Evolutionary conservation across 345 rosid genomes (phyloP).

Genomic region (Eutrema yunnanense): DNA sequence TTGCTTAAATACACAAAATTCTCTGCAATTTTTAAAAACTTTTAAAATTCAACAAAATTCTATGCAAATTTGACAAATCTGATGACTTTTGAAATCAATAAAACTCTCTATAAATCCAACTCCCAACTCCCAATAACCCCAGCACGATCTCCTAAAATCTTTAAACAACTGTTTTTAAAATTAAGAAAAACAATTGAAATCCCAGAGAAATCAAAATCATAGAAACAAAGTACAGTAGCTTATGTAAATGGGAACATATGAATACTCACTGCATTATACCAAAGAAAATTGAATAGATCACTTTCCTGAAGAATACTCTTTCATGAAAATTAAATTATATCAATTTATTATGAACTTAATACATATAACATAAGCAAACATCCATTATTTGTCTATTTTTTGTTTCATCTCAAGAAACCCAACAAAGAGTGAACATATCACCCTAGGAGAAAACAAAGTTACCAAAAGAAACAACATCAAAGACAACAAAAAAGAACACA

Average conservation of each 20-base stretch:
- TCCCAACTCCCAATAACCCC: too few relatives aligned
- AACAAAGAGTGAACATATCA: slow-evolving; percentile 19
- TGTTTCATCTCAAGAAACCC: slow-evolving; percentile 19
- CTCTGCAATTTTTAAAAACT: too few relatives aligned
- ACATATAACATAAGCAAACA: neutral
- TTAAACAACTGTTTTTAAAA: neutral
- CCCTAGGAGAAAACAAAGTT: neutral
- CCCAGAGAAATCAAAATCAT: neutral
- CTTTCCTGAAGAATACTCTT: neutral
- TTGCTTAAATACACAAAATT: too few relatives aligned
- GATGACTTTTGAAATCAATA: too few relatives aligned
- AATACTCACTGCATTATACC: neutral
- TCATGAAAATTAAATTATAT: neutral
- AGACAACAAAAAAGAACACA: neutral
- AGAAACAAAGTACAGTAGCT: neutral
- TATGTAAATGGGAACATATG: neutral
- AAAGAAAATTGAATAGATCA: neutral
- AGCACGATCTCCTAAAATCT: neutral
- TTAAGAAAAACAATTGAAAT: neutral
- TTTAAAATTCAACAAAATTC: too few relatives aligned
- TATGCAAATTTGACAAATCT: too few relatives aligned
- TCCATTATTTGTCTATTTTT: slow-evolving; percentile 9
- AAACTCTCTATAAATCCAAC: too few relatives aligned
- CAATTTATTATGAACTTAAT: neutral
- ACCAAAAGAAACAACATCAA: neutral